Base-by-base conservation (phyloP, 768 basidiomycete species). In the Collybiopsis confluens region DNA sequence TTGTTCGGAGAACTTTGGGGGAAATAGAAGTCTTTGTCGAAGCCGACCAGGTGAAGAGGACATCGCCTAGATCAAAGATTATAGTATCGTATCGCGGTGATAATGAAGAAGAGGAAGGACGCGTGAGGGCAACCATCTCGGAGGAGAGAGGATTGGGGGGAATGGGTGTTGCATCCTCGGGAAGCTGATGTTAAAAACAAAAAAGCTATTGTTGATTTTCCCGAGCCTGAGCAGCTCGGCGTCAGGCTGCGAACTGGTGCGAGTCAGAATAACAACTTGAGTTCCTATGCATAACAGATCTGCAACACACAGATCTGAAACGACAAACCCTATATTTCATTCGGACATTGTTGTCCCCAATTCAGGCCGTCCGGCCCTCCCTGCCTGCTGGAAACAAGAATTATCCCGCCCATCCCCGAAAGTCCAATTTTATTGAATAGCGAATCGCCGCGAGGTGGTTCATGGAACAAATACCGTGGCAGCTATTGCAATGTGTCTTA, bases 41-140 rank as follows among this genome's bases (percentile, higher is more conserved):
- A 1, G 76, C 57, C 9, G 78, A 80, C 80, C 80, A 83, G 38
- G 68, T 71, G 64, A 82, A 81, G 44, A 81, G 68, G 6, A 81
- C 80, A 59, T 81, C 81, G 18, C 80, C 79, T 28, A 82, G 67
- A 62, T 82, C 81, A 62, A 80, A 74, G 59, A 82, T 73, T 57
- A 80, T 64, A 9, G 73, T 67, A 33, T 68, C 66, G 57, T 41
- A 41, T 41, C 23, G 23, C 30, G 18, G 30, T 30, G 50, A 41
- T 21, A 30, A 33, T 18, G 50, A 27, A 18, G 50, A 43, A 7
- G 16, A 35, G 21, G 38, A 41, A 20, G 37, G 38, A 42, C 40
- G 26, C 3, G 37, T 21, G 35, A 48, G 47, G 47, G 47, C 47
- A 35, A 48, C 47, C 47, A 48, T 48, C 30, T 36, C 33, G 21